phyloP scores from a whole-genome alignment of 108 stramenopile genomes.

The Mediolabrus comicus region DNA sequence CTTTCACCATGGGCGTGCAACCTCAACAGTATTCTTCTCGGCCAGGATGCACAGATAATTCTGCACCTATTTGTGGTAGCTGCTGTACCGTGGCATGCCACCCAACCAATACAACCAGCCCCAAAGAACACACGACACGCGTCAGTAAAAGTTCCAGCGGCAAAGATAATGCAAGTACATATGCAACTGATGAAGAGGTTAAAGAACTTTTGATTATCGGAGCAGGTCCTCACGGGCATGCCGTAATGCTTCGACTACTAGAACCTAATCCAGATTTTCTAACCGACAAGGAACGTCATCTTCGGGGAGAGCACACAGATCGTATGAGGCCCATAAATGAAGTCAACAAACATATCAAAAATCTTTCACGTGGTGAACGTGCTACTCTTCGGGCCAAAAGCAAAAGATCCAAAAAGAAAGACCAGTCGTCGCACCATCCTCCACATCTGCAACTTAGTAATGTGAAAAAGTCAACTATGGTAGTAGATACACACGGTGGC shows the following conservation, averaged over 20 bases:
- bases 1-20: neutral
- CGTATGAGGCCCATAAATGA: constrained; percentile 17
- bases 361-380: constrained; percentile 8
- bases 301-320: neutral
- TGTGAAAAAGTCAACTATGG: neutral
- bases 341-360: constrained; percentile 10
- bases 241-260: constrained; percentile 24
- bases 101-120: neutral
- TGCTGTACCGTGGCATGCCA: neutral
- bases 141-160: too few species aligned
- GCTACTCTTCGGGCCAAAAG: constrained; percentile 6
- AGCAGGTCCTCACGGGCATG: constrained; percentile 28
- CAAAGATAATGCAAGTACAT: neutral
- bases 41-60: neutral
- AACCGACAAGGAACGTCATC: constrained; percentile 22
- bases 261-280: constrained; percentile 36
- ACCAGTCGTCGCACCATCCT: neutral
- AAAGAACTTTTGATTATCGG: constrained; percentile 36
- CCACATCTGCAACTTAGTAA: neutral
- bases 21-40: neutral
- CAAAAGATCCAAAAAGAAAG: neutral
- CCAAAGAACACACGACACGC: neutral
- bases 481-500: neutral
- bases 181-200: neutral
- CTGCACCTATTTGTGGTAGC: neutral